Evolutionary conservation across 2,329 filamentous ascomycete species (phyloP), one percentile per base, ranked within the genome.

Genomic region (Nigrospora osmanthi): DNA sequence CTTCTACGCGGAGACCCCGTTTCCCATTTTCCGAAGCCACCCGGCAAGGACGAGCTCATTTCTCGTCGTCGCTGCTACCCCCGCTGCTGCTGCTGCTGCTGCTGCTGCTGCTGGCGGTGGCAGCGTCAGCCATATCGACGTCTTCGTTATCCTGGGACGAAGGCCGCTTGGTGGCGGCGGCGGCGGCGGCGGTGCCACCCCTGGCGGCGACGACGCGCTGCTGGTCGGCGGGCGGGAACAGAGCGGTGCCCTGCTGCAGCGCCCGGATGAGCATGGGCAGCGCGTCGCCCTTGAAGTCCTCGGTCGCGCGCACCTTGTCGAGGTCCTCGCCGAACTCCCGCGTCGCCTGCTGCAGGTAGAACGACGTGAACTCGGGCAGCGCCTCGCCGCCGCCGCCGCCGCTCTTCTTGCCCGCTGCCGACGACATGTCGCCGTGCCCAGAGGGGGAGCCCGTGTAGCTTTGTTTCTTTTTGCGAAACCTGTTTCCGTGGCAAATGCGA

Each of bases 311-410:
- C 49, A 89, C 70, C 61, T 80, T 80, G 65, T 87, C 81, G 34
- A 90, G 72, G 59, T 89, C 86, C 52, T 88, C 82, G 12, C 81
- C 79, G 45, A 90, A 80, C 59, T 89, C 85, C 42, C 72, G 69
- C 1, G 85, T 87, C 6, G 81, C 70, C 47, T 78, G 80, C 54
- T 84, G 80, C 39, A 89, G 75, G 61, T 89, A 89, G 60, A 80
- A 83, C 11, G 79, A 69, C 10, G 74, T 70, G 63, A 87, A 88
- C 19, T 69, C 66, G 38, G 58, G 17, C 13, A 35, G 38, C 23
- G 35, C 15, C 30, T 30, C 15, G 19, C 23, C 10, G 23, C 23
- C 15, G 19, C 23, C 10, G 23, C 23, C 23, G 7, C 23, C 7
- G 23, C 23, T 28, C 23, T 28, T 28, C 23, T 28, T 28, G 23